Evolutionary conservation across 1,284 basidiomycete genomes (phyloP), one percentile per base, ranked within the genome.

Genomic region (Leccinum subrobustum): DNA sequence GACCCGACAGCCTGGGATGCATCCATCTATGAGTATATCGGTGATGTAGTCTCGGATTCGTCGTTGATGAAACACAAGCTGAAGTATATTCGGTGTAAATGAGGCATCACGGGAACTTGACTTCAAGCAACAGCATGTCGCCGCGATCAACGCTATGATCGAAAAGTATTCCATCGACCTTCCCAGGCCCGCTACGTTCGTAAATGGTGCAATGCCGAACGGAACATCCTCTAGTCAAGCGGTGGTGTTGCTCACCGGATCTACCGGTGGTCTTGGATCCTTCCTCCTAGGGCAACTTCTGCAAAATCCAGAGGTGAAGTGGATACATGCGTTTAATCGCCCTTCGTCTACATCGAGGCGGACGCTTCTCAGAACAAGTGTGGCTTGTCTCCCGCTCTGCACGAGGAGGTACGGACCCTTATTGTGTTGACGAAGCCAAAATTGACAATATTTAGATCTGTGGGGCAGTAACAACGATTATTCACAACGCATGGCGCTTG

Each of bases 251-350:
- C 58, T 63, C 20, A 64, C 61, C 1, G 61, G 61, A 8, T 56
- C 63, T 14, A 64, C 61, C 11, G 61, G 63, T n/a, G 58, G 63
- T 3, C 61, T 63, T 1, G 62, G 62, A 31, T 62, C 62, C 4
- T 52, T 62, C 37, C 23, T 62, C 6, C 52, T 63, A 4, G 29
- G 52, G 1, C 29, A 31, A 12, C 63, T 62, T 8, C 25, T 63
- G 3, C 20, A 47, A n/a, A 56, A 47, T 8, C 37, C 47, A 1
- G 20, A 5, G 6, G 59, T 64, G 16, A 16, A 48, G 9, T 29
- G 11, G 18, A 23, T 64, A 9, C 56, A 52, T n/a, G 58, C 50
- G 1, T 51, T 64, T 6, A 62, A 64, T 31, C 58, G 63, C 23
- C 44, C 57, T n/a, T 61, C 63, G 39, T 62, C 2, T 61, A 64